phyloP scores from a whole-genome alignment of 202 grass and related monocot genomes.

The Schoenoplectus triqueter region DNA sequence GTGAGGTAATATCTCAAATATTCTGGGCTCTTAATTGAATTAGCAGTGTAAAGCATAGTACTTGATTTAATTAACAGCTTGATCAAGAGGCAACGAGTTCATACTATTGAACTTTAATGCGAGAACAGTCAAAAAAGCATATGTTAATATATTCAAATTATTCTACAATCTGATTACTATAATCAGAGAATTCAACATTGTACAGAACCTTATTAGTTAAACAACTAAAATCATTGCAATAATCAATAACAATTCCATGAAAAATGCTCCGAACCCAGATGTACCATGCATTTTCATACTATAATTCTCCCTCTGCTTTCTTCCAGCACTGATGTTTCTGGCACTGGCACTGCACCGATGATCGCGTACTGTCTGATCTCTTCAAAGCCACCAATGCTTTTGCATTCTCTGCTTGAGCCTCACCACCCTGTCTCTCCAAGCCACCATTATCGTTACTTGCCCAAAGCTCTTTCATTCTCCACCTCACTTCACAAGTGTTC shows the following conservation, averaged over 20 bases:
- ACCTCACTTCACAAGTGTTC: conserved; percentile 46
- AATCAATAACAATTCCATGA: conserved; percentile 16
- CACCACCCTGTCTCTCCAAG: neutral
- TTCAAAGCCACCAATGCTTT: conserved; percentile 42
- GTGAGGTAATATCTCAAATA: neutral
- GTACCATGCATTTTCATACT: neutral
- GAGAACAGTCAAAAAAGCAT: too few relatives aligned
- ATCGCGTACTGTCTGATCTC: conserved; percentile 54
- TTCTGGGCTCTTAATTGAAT: too few relatives aligned
- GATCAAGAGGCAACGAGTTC: too few relatives aligned
- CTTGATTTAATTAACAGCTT: too few relatives aligned
- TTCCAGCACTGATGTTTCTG: conserved; percentile 73
- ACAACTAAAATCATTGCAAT: neutral
- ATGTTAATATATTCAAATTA: too few relatives aligned
- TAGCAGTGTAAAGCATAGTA: too few relatives aligned
- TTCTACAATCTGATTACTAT: neutral
- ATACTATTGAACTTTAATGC: too few relatives aligned
- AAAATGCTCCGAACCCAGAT: too few relatives aligned
- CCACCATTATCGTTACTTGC: conserved; percentile 27
- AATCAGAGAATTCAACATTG: neutral
- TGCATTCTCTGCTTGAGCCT: conserved; percentile 30
- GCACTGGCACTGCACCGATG: conserved; percentile 61
- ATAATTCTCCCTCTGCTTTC: conserved; percentile 37
- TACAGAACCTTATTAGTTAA: neutral
- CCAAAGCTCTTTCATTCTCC: conserved; percentile 59